Evolutionary conservation across 1,284 basidiomycete genomes (phyloP).

Genomic region (Apiotrichum montevideense): DNA sequence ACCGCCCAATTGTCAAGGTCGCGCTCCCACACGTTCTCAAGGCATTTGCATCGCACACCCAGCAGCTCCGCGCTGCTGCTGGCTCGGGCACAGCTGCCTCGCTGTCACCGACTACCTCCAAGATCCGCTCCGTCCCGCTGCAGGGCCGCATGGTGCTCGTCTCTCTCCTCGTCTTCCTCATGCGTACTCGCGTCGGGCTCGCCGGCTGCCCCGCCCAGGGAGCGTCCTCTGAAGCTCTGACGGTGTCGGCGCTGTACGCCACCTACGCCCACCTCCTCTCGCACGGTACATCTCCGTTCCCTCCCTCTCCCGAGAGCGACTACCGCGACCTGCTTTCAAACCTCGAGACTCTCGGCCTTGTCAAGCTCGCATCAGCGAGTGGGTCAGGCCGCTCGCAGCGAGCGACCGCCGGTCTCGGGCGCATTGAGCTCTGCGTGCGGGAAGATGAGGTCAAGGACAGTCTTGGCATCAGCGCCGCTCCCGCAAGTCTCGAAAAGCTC

Average conservation of each 20-base stretch:
- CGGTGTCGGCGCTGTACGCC: conserved; percentile 31
- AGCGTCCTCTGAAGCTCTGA: conserved; percentile 14
- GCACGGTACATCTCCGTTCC: conserved; percentile 34
- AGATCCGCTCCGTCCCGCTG: conserved; percentile 42
- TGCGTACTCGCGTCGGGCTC: conserved; percentile 29
- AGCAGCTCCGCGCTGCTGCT: conserved; percentile 38
- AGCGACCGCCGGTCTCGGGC: conserved; percentile 3
- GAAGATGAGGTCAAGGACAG: conserved; percentile 37
- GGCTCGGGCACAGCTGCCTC: conserved; percentile 23
- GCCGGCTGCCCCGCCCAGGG: conserved; percentile 26
- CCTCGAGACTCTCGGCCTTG: conserved; percentile 42
- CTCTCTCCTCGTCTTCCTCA: conserved; percentile 34
- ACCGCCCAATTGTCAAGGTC: conserved; percentile 32
- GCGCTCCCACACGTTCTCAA: conserved; percentile 40
- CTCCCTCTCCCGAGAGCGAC: conserved; percentile 43
- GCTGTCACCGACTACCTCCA: conserved; percentile 25
- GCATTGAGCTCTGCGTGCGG: conserved; percentile 33
- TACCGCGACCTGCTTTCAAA: conserved; percentile 45
- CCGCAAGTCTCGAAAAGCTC: conserved; percentile 1
- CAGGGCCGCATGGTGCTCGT: conserved; percentile 46
- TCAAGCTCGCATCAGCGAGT: conserved; percentile 18
- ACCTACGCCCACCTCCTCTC: conserved; percentile 39
- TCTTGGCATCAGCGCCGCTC: conserved; percentile 18
- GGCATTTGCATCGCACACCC: conserved; percentile 40
- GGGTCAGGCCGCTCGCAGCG: not conserved